Percentiles rank a stretch among this genome's conserved stretches.
phyloP scores from a whole-genome alignment of 129 eudicot species.

The Arctium lappa region DNA sequence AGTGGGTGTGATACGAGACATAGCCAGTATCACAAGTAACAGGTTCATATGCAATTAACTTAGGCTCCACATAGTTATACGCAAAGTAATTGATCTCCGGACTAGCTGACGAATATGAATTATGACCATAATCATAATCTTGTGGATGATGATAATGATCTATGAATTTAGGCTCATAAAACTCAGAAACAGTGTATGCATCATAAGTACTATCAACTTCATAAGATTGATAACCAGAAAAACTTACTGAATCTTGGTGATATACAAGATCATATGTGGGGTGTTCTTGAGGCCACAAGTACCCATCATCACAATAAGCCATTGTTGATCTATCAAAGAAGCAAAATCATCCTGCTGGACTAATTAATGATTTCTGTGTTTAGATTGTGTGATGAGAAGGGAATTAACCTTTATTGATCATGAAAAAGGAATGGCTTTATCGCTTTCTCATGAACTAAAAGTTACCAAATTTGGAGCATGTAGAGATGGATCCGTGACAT shows the following conservation, averaged over 20 bases:
- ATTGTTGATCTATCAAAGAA: conserved; percentile 24
- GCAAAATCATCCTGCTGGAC: neutral
- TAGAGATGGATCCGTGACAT: neutral
- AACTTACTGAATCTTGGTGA: conserved; percentile 30
- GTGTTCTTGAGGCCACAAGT: conserved; percentile 28
- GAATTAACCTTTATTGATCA: neutral
- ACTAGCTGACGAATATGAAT: neutral
- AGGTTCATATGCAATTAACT: conserved; percentile 40
- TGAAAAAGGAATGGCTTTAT: neutral
- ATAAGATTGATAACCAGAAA: conserved; percentile 18
- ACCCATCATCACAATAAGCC: conserved; percentile 55
- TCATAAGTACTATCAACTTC: conserved; percentile 9
- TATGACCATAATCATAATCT: conserved; percentile 7
- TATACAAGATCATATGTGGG: conserved; percentile 19
- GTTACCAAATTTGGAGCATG: neutral
- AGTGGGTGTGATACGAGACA: conserved; percentile 33
- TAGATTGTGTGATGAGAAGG: neutral
- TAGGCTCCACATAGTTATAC: conserved; percentile 29
- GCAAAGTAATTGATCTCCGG: conserved; percentile 29
- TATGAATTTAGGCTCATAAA: conserved; percentile 10
- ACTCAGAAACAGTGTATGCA: conserved; percentile 22
- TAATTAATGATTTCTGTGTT: neutral
- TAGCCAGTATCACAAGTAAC: conserved; percentile 24
- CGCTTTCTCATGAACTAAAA: neutral
- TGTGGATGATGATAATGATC: neutral